phyloP scores from a whole-genome alignment of 2,329 filamentous ascomycete species.

The Neofusicoccum umdonicola region DNA sequence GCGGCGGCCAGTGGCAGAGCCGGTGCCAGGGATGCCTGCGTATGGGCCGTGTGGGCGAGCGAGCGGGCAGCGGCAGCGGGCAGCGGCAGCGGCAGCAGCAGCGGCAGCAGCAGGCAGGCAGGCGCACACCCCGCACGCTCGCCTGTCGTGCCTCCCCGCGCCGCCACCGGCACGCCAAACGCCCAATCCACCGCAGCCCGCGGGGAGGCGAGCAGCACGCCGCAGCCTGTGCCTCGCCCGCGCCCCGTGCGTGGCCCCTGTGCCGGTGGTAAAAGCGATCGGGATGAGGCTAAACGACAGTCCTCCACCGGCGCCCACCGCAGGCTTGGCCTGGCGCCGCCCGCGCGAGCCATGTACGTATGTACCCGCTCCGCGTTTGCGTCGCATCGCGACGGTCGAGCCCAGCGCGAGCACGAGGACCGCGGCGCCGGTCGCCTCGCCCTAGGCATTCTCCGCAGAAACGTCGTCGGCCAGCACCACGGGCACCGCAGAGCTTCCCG shows the following conservation, averaged over 20 bases:
- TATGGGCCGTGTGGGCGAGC: too few relatives aligned
- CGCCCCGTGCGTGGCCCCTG: too few relatives aligned
- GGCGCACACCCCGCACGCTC: slow-evolving; percentile 9
- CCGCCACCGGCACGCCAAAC: not conserved
- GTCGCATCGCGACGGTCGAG: not conserved
- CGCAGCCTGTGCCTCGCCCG: too few relatives aligned
- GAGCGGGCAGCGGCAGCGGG: too few relatives aligned
- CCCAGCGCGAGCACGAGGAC: not conserved
- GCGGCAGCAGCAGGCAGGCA: too few relatives aligned
- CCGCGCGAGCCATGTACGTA: not conserved
- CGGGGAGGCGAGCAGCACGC: not conserved
- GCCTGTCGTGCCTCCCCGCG: not conserved
- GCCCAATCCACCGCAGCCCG: slow-evolving; percentile 12
- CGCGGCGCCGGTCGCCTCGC: not conserved
- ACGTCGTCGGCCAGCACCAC: too few relatives aligned
- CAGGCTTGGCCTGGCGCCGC: not conserved
- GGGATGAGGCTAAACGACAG: too few relatives aligned
- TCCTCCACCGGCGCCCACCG: not conserved
- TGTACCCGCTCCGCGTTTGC: too few relatives aligned
- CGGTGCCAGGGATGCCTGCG: too few relatives aligned
- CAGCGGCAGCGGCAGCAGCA: too few relatives aligned
- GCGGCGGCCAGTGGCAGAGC: too few relatives aligned
- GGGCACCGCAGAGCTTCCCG: not conserved
- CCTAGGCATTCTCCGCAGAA: not conserved
- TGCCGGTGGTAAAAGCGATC: too few relatives aligned